Evolutionary conservation across 2,329 filamentous ascomycete genomes (phyloP).

Genomic region (Pseudocercospora fuligena): DNA sequence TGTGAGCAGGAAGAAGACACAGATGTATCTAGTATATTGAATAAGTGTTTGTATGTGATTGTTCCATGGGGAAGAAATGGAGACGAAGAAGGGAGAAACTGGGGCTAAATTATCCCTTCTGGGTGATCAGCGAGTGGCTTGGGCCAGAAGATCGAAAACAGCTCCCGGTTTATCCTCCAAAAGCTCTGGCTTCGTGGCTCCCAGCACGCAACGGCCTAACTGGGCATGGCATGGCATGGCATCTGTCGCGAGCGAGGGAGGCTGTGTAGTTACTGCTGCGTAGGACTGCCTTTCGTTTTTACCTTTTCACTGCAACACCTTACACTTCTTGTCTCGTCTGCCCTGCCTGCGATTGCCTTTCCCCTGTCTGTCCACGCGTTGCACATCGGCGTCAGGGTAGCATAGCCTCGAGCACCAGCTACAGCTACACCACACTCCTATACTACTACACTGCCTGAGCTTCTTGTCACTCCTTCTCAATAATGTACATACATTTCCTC

Average conservation of each 20-base stretch:
- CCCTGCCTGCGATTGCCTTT: background rate
- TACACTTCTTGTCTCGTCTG: background rate
- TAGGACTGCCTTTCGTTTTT: background rate
- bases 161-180: too few relatives aligned
- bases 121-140: background rate
- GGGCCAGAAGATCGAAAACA: background rate
- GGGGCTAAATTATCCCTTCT: too few relatives aligned
- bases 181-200: too few relatives aligned
- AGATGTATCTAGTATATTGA: background rate
- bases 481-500: background rate
- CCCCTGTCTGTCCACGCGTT: background rate
- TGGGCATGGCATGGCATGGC: background rate
- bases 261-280: background rate
- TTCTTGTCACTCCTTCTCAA: conserved; percentile 5
- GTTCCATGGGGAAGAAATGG: too few relatives aligned
- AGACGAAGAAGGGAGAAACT: too few relatives aligned
- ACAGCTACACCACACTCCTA: background rate
- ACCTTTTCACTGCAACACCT: background rate
- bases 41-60: too few relatives aligned
- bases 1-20: background rate
- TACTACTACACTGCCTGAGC: background rate
- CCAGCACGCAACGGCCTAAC: background rate
- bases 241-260: background rate
- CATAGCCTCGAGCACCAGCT: background rate
- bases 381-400: background rate